phyloP scores from a whole-genome alignment of 345 rosid genomes.

The Arabis alpina region DNA sequence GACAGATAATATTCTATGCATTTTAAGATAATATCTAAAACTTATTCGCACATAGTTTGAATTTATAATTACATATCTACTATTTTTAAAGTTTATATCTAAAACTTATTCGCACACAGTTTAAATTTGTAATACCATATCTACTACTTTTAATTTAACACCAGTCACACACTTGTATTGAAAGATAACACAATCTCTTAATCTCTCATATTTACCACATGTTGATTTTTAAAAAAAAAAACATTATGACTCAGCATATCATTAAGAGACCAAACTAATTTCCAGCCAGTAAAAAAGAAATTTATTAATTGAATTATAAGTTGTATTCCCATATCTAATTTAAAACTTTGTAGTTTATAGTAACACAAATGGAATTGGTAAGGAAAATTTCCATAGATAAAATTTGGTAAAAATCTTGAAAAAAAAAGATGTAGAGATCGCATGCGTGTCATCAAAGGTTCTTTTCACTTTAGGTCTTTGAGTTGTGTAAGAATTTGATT shows the following conservation, averaged over 20 bases:
- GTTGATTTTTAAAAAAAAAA: too few species aligned
- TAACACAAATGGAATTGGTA: slow-evolving; percentile 14
- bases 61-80: too few species aligned
- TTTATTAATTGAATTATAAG: background rate
- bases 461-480: slow-evolving; percentile 9
- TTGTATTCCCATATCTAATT: slow-evolving; percentile 24
- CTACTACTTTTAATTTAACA: background rate
- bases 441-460: slow-evolving; percentile 63
- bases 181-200: too few species aligned
- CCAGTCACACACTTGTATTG: too few species aligned
- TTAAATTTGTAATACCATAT: background rate
- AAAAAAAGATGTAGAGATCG: slow-evolving; percentile 28
- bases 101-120: background rate
- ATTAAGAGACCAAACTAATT: background rate
- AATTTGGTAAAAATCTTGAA: slow-evolving; percentile 17
- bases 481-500: slow-evolving; percentile 44
- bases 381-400: background rate
- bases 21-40: background rate
- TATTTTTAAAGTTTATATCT: background rate
- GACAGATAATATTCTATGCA: background rate
- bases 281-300: background rate
- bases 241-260: background rate
- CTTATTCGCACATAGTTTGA: too few species aligned
- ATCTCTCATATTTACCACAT: too few species aligned
- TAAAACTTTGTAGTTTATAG: slow-evolving; percentile 19